phyloP scores from a whole-genome alignment of 2,329 filamentous ascomycete species.

The Alternaria infectoria region DNA sequence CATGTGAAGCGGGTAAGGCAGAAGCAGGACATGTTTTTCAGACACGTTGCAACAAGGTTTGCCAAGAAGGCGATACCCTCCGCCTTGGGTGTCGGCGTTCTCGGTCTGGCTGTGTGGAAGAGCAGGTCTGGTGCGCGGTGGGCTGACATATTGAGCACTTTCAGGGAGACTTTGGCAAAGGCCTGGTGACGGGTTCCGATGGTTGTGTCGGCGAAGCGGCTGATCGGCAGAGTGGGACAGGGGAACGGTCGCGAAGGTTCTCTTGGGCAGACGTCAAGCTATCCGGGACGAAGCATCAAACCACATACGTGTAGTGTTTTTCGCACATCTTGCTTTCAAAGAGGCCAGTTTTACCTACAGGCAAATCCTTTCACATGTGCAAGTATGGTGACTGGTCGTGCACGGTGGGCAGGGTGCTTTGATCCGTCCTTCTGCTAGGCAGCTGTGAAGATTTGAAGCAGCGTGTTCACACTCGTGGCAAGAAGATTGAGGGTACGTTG shows the following conservation, averaged over 20 bases:
- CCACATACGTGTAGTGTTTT: neutral
- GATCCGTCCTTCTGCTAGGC: neutral
- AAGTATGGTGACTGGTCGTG: neutral
- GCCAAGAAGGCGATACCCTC: neutral
- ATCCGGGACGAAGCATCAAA: neutral
- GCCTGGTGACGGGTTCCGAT: neutral
- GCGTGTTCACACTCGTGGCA: neutral
- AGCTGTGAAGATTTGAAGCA: neutral
- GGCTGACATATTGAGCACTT: neutral
- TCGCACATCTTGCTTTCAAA: neutral
- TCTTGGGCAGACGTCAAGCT: neutral
- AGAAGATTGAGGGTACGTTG: slow-evolving; percentile 6
- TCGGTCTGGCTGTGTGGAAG: neutral
- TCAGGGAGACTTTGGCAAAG: neutral
- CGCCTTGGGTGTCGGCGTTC: neutral
- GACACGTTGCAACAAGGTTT: neutral
- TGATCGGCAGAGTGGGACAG: neutral
- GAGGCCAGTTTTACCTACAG: neutral
- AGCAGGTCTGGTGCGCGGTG: neutral
- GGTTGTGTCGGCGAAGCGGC: neutral
- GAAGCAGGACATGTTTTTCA: slow-evolving; percentile 9
- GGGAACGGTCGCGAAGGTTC: neutral
- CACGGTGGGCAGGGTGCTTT: neutral
- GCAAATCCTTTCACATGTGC: neutral
- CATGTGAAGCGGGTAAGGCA: slow-evolving; percentile 8